A percentile compares a stretch with the other conserved stretches of the same genome.
Conservation (phyloP, 768 basidiomycete species). For the Tricholoma flavovirens region DNA sequence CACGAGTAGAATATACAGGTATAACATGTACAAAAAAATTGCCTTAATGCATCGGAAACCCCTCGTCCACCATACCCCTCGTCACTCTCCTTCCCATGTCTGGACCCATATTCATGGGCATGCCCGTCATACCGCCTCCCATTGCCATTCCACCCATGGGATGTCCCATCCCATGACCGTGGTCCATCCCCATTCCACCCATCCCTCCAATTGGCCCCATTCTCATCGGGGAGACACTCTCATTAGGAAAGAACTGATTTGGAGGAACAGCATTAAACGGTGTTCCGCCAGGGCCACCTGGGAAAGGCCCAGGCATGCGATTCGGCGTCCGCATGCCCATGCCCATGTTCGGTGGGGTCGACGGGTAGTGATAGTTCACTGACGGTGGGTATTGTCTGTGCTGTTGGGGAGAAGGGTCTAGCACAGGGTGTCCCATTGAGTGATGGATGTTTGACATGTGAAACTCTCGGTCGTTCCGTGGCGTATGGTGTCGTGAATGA, state of each 20-base stretch:
- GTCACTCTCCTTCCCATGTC: slow-evolving; percentile 22
- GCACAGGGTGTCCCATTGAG: slow-evolving; percentile 20
- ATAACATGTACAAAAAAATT: slow-evolving; percentile 6
- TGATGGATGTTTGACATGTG: slow-evolving; percentile 23
- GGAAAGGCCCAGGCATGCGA: slow-evolving; percentile 22
- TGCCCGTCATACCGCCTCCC: slow-evolving; percentile 24
- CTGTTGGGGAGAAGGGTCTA: slow-evolving; percentile 25
- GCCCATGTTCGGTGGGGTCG: slow-evolving; percentile 25
- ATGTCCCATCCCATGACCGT: slow-evolving; percentile 15
- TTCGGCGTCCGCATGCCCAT: slow-evolving; percentile 21
- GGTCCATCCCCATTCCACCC: slow-evolving; percentile 20
- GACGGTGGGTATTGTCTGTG: slow-evolving; percentile 19
- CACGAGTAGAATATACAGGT: slow-evolving; percentile 8
- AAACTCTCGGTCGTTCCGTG: slow-evolving; percentile 25
- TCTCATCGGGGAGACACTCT: slow-evolving; percentile 28
- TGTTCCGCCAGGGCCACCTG: slow-evolving; percentile 23
- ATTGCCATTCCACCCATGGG: slow-evolving; percentile 20
- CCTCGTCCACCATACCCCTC: slow-evolving; percentile 27
- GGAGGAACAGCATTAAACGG: slow-evolving; percentile 27
- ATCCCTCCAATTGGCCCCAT: slow-evolving; percentile 22
- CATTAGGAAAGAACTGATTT: slow-evolving; percentile 27
- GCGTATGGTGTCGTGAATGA: slow-evolving; percentile 26
- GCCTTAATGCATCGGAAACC: slow-evolving; percentile 23
- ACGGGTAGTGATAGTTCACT: slow-evolving; percentile 28
- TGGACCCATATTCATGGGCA: slow-evolving; percentile 23